These are phyloP conservation scores for Melastoma candidum DNA, from an alignment of 441 rosid genomes.

Conservation along the genomic window DNA sequence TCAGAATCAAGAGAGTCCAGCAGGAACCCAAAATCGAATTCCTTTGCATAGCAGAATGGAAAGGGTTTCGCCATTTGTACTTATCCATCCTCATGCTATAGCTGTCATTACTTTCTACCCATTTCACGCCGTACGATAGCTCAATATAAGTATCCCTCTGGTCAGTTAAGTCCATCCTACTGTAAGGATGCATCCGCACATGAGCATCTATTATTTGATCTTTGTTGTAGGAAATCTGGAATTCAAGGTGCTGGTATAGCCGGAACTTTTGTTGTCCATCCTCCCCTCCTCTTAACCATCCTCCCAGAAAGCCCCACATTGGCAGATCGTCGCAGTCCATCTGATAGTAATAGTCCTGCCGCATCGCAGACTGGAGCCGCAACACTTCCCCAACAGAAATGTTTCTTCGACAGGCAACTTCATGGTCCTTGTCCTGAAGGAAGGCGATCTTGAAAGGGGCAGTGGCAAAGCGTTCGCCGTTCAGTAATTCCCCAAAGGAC, in stretches of 20 bases:
- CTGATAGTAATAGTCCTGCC: slow-evolving; percentile 4
- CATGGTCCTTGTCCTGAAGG: slow-evolving; percentile 5
- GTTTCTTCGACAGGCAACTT: slow-evolving; percentile 5
- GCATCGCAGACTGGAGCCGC: slow-evolving; percentile 5
- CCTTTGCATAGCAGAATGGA: background rate
- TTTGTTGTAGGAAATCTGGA: slow-evolving; percentile 4
- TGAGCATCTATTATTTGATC: slow-evolving; percentile 2
- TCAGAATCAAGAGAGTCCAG: background rate
- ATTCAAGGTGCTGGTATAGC: background rate
- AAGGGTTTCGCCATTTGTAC: background rate
- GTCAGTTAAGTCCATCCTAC: background rate
- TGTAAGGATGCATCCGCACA: background rate
- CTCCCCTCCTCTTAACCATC: background rate
- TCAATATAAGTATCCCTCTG: slow-evolving; percentile 3
- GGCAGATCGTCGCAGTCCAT: slow-evolving; percentile 10
- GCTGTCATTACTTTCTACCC: slow-evolving; percentile 1
- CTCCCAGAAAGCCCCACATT: slow-evolving; percentile 7
- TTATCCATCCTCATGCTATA: slow-evolving; percentile 2
- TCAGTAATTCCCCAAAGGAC: slow-evolving; percentile 5
- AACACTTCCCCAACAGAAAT: slow-evolving; percentile 8
- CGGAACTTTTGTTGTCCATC: background rate
- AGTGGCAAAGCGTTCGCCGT: slow-evolving; percentile 10
- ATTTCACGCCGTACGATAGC: slow-evolving; percentile 7
- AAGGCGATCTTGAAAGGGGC: slow-evolving; percentile 1
- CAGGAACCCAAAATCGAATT: slow-evolving; percentile 7